Base-by-base conservation (phyloP, 2,329 filamentous ascomycete genomes). In the Alternaria arbusti region DNA sequence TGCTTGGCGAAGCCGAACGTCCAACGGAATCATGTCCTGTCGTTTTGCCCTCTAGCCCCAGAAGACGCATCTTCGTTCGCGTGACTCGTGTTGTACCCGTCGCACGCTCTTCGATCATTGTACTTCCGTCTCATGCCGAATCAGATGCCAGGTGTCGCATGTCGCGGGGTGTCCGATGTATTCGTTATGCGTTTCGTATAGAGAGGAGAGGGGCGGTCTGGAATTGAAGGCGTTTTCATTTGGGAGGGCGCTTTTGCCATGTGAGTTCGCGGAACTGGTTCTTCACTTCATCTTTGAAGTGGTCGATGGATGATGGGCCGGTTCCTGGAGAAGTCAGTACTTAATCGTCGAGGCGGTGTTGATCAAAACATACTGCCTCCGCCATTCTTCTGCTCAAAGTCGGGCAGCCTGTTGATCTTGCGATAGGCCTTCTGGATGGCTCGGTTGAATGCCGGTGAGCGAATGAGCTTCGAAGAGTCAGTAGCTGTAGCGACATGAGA, bases 281-380 rank as follows among this genome's bases (percentile, higher is more conserved):
- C 68, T 82, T 84, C 45, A 89, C 69, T 71, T 88, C 86, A 40
- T 88, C 84, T 28, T 80, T 78, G 72, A 86, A 88, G 61, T 87
- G 83, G 52, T 82, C 78, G 11, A 86, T 59, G 55, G 86, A 84
- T 0, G 78, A 78, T 3, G 78, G 77, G 7, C 79, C 77, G 52
- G 74, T 71, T 62, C 73, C 74, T 79, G 32, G 20, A 20, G 32
- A 40, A 63, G 59, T 55, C 26, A 52, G 32, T 45, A 13, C 20
- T 11, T 44, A 17, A 3, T n/a, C 22, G 11, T n/a, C 26, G 9
- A 25, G 7, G 10, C 10, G 7, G n/a, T 22, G 23, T 4, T 20
- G 13, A 32, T 23, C 15, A 30, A 81, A 81, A 54, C 85, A 81
- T 77, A 85, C 81, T 70, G 84, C 84, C 68, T 80, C 81, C 11